phyloP scores from a whole-genome alignment of 2,329 filamentous ascomycete species.

The Neofusicoccum ribis region DNA sequence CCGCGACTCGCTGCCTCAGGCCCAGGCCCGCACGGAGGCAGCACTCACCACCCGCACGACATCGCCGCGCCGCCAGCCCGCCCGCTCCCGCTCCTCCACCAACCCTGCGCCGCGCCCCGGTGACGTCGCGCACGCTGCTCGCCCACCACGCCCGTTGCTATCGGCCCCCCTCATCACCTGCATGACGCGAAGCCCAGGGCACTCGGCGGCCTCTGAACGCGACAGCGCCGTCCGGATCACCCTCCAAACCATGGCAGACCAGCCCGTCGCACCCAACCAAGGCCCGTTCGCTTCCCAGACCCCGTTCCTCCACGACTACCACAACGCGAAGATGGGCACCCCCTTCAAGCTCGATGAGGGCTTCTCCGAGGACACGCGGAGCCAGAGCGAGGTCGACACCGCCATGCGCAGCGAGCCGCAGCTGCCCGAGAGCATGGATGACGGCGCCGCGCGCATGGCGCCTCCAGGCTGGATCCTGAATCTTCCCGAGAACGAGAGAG shows the following conservation, averaged over 20 bases:
- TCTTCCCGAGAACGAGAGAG: constrained; percentile 56
- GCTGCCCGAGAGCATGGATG: constrained; percentile 29
- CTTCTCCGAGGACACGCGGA: constrained; percentile 74
- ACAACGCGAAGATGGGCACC: constrained; percentile 34
- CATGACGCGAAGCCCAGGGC: constrained; percentile 15
- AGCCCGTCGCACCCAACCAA: constrained; percentile 28
- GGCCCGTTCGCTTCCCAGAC: constrained; percentile 30
- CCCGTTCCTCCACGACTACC: constrained; percentile 38
- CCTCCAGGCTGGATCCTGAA: constrained; percentile 58
- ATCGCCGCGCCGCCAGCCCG: constrained; percentile 3
- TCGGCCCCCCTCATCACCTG: background rate
- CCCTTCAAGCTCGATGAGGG: constrained; percentile 69
- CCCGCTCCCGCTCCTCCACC: constrained; percentile 8
- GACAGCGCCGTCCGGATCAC: background rate
- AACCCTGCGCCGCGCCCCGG: background rate
- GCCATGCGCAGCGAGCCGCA: constrained; percentile 38
- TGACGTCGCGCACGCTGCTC: constrained; percentile 4
- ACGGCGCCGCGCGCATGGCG: constrained; percentile 39
- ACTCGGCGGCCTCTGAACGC: constrained; percentile 12
- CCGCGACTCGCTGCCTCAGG: background rate
- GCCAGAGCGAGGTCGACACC: constrained; percentile 44
- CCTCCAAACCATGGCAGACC: constrained; percentile 33
- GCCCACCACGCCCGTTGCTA: background rate
- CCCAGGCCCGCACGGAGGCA: constrained; percentile 3
- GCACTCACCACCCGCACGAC: background rate